Base-by-base conservation (phyloP, 805 yeast species). In the Candida pseudofarinosa region DNA sequence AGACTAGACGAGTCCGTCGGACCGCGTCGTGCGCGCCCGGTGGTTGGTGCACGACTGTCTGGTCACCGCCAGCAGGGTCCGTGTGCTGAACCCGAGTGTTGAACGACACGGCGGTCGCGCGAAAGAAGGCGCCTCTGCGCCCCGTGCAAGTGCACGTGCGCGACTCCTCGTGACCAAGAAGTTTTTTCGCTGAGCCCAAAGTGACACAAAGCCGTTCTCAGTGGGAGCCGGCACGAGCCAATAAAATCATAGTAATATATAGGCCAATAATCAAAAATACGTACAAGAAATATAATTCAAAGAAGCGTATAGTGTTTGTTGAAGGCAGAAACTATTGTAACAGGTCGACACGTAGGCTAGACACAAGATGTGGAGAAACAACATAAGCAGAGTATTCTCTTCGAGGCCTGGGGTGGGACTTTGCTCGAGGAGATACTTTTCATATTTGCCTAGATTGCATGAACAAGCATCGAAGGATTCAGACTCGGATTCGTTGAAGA, bases 401-500 rank as follows among this genome's bases (percentile, higher is more conserved):
- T 38, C 28, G 33, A 35, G 32, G 37, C 38, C 19, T 32, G 23
- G 15, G 35, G 33, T 33, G 33, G 33, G 19, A 12, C 20, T 26
- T 7, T 15, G 39, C 14, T 33, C 34, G 37, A 16, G 38, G 33
- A 50, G 48, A 33, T 41, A 46, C 15, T 51, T 53, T 48, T 46
- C 56, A 41, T 50, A 53, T 37, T 46, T 50, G 35, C 44, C 54
- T 14, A 51, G 51, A 38, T 44, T 51, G 42, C 43, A 47, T 19
- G 63, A 62, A 13, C 54, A 56, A 12, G 53, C 55, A 17, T 54
- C 58, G 14, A 50, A 49, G 10, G 55, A 56, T 37, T 54, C 55
- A 33, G 64, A 58, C 26, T 58, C 57, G 35, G 63, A 63, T 50
- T 63, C 69, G 3, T 66, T 56, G 52, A 52, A 56, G 31, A 66